Base-by-base conservation (phyloP, 106 monocot species). In the Dioscorea dumetorum region DNA sequence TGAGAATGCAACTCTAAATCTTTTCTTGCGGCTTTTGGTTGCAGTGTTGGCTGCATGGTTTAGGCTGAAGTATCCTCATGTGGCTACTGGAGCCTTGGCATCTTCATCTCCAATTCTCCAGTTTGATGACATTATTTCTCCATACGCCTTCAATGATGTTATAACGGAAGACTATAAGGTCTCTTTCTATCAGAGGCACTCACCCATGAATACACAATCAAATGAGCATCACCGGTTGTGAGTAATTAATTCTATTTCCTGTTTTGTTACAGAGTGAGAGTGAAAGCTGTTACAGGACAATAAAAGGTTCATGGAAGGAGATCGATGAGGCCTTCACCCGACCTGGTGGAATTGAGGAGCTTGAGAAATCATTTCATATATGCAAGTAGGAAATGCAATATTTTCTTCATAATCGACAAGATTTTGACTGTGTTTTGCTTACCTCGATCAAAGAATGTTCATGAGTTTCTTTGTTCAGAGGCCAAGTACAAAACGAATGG, bases 111-210 rank as follows among this genome's bases (percentile, higher is more conserved):
- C 81, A 16, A 54, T 81, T 16, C 67, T 76, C 11, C 61, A 64
- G 20, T 68, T 67, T 33, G 76, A 73, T 41, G 65, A 33, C 67
- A 19, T 72, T 15, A 32, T 18, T 41, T 64, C 60, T 7, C 77
- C 73, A 16, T 70, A 77, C 52, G 20, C 53, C 56, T 87, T 83
- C 72, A 52, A 69, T 60, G 56, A 74, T 57, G 73, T 72, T 48
- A 33, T 80, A 60, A 72, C 77, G 8, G 77, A 68, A 0, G 71
- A 87, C 48, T 87, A 67, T 59, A 83, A 41, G 83, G 87, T 85
- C 2, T 59, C 12, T 49, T 12, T 62, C 60, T 59, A 13, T 60
- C 49, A 19, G 20, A 49, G 23, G n/a, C 49, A 31, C 31, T 72
- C 5, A 8, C 17, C 24, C 59, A 34, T n/a, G n/a, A 34, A 34